Evolutionary conservation across 345 rosid genomes (phyloP), one percentile per base, ranked within the genome.

Genomic region (Garcia nutans): DNA sequence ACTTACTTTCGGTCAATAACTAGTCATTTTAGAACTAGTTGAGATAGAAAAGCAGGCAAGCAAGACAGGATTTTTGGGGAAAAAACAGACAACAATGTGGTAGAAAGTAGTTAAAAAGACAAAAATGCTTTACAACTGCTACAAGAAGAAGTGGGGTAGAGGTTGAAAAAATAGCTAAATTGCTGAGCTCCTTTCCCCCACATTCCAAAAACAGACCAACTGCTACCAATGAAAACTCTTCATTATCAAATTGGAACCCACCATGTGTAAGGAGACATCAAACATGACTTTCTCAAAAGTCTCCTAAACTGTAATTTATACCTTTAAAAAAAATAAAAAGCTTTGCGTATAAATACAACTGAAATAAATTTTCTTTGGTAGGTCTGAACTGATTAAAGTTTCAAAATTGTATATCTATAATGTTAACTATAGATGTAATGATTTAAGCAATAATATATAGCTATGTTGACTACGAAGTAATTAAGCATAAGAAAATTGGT

Each of bases 131-230:
- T 68, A 72, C 83, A 88, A 85, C 90, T 87, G 83, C 93, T 72
- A 84, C 86, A 77, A 72, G 24, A 77, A 72, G 24, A 33, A 78
- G 83, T 79, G 77, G 73, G 79, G 83, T 62, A 72, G 77, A 69
- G 65, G 82, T 88, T 85, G 88, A 83, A 78, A 65, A 78, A 68
- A 60, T 58, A 73, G 76, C 76, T n/a, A 81, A 71, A 72, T 77
- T 75, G 88, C 82, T 87, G 91, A 83, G 82, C 94, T 82, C 63
- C 88, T 87, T 77, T 78, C 78, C 83, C 82, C 60, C 74, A 71
- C 75, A 82, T n/a, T 28, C 77, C 83, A 85, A 86, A 59, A 76
- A 59, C 70, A 74, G 50, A 22, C 77, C 71, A 84, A 87, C 96
- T 86, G 78, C 91, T 83, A 75, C 89, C 83, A 80, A 65, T 72